A percentile compares a stretch with the other conserved stretches of the same genome.
Conservation (phyloP, 73 alveolate genomes). For the Tetrahymena elliotti region DNA sequence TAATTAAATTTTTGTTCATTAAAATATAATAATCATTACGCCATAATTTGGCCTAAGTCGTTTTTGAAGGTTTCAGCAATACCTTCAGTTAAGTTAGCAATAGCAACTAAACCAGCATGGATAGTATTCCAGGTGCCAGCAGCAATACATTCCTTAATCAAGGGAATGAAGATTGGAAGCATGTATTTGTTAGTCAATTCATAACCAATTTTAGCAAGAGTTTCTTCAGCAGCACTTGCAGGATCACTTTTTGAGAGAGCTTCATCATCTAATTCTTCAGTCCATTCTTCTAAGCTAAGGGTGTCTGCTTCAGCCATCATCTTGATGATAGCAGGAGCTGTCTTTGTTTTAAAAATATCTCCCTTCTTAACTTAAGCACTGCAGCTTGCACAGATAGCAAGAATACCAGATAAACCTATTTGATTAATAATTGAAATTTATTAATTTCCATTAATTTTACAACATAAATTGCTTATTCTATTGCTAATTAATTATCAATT, state of each 20-base stretch:
- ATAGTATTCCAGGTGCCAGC: slow-evolving; percentile 2
- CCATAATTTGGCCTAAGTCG: slow-evolving; percentile 9
- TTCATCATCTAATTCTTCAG: slow-evolving; percentile 25
- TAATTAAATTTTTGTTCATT: background rate
- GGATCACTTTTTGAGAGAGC: slow-evolving; percentile 25
- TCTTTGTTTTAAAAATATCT: slow-evolving; percentile 8
- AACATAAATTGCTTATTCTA: too few species aligned
- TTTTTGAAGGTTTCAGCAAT: slow-evolving; percentile 15
- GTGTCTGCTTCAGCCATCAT: slow-evolving; percentile 36
- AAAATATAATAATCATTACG: background rate
- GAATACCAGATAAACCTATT: background rate
- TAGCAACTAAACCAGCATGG: slow-evolving; percentile 43
- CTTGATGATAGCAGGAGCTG: slow-evolving; percentile 14
- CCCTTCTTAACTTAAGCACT: slow-evolving; percentile 27
- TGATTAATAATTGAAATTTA: background rate
- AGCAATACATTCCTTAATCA: slow-evolving; percentile 15
- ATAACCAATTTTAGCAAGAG: slow-evolving; percentile 25
- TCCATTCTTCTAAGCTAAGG: slow-evolving; percentile 25
- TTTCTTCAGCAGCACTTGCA: slow-evolving; percentile 38
- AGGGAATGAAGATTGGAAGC: slow-evolving; percentile 31
- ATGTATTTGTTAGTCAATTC: slow-evolving; percentile 16
- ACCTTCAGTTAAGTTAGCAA: slow-evolving; percentile 23
- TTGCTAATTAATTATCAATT: too few species aligned
- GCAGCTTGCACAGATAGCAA: background rate
- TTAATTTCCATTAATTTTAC: too few species aligned